Percentiles rank a stretch among this genome's conserved stretches.
Evolutionary conservation across 345 rosid species (phyloP).

Genomic region (Eucalyptus tenuipes): DNA sequence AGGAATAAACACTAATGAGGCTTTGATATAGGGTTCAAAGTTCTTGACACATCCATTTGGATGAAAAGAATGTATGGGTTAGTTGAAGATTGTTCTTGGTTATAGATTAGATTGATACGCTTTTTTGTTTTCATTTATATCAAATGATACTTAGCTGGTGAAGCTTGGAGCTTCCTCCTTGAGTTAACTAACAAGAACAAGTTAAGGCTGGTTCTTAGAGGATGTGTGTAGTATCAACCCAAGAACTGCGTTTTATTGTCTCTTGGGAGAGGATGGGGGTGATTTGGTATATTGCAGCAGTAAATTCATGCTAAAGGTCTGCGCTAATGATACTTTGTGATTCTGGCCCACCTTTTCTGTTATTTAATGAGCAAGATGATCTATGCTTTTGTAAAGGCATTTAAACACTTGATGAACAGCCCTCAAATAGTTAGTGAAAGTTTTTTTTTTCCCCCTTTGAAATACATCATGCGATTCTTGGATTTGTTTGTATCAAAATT

Average conservation of each 20-base stretch:
- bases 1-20: not conserved
- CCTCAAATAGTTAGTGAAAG: not conserved
- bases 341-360: not conserved
- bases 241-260: not conserved
- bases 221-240: not conserved
- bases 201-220: not conserved
- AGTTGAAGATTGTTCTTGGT: not conserved
- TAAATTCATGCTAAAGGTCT: not conserved
- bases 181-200: not conserved
- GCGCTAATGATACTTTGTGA: not conserved
- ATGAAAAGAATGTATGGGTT: not conserved
- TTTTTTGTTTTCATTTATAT: not conserved
- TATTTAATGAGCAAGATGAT: not conserved
- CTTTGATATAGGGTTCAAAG: not conserved
- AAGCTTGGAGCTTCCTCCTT: not conserved
- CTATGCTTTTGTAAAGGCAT: not conserved
- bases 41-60: not conserved
- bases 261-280: not conserved
- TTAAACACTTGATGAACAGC: not conserved
- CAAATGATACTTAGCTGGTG: not conserved
- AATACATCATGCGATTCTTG: not conserved
- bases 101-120: not conserved
- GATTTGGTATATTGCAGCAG: not conserved
- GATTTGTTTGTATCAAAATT: not conserved
- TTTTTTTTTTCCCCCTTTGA: not conserved